These are phyloP conservation scores for Calocera cornea DNA, from an alignment of 768 basidiomycete species.

Conservation along the genomic window DNA sequence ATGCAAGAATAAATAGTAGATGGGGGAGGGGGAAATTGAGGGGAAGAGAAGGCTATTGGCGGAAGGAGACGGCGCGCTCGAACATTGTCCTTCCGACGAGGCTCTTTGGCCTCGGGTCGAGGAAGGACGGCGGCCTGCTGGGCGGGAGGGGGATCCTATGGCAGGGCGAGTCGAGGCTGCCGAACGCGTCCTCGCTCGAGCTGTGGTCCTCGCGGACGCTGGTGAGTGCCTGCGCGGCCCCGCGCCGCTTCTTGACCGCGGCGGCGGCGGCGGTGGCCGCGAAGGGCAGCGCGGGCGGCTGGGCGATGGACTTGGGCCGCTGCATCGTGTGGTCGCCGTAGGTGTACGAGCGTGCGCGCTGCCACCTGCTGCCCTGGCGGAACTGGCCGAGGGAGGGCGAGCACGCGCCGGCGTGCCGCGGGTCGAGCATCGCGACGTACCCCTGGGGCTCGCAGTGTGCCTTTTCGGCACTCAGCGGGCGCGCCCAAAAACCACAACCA, in stretches of 20 bases:
- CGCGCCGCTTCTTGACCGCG: neutral
- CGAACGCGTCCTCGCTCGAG: conserved; percentile 4
- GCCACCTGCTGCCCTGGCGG: conserved; percentile 64
- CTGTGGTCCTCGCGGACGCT: neutral
- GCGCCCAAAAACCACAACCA: neutral
- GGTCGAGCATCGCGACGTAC: conserved; percentile 94
- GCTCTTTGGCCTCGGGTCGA: neutral
- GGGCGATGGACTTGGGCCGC: neutral
- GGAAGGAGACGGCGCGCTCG: neutral
- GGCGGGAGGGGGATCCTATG: neutral
- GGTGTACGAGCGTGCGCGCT: conserved; percentile 80
- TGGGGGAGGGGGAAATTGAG: neutral
- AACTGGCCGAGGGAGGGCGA: conserved; percentile 83
- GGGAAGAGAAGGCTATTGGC: neutral
- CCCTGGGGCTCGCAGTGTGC: conserved; percentile 62
- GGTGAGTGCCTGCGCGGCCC: neutral
- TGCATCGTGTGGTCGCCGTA: conserved; percentile 50
- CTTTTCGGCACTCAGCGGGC: conserved; percentile 9
- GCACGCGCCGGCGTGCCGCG: conserved; percentile 62
- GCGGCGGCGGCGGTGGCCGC: neutral
- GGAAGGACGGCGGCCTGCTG: neutral
- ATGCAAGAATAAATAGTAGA: neutral
- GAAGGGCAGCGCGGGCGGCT: neutral
- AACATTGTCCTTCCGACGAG: neutral
- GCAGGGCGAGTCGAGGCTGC: neutral